Evolutionary conservation across 192 early-diverging fungal species (phyloP).

Genomic region (Allomyces arbusculus): DNA sequence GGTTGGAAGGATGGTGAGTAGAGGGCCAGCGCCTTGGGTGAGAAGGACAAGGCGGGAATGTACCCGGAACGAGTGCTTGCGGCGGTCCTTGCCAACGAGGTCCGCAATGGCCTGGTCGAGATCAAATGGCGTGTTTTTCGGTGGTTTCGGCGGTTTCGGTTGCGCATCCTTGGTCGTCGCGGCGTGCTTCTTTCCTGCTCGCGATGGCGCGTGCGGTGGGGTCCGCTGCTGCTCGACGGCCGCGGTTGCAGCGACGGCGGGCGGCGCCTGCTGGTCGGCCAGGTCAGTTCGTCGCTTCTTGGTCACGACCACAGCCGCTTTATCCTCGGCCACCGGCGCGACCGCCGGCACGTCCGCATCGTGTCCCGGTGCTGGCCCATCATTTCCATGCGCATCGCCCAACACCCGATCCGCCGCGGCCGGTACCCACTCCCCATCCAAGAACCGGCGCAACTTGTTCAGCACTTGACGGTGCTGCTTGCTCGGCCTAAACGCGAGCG

Average conservation of each 20-base stretch:
- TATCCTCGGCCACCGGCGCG: constrained; percentile 2
- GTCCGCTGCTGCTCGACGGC: not conserved
- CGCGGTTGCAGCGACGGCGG: constrained; percentile 5
- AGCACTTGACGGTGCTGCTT: constrained; percentile 48
- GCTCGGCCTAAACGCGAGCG: constrained; percentile 24
- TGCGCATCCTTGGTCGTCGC: not conserved
- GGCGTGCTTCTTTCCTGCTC: not conserved
- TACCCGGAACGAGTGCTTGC: no score
- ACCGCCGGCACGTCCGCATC: constrained; percentile 12
- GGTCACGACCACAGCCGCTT: constrained; percentile 1
- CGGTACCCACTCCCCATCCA: constrained; percentile 15
- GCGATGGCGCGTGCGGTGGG: no score
- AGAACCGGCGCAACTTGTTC: constrained; percentile 35
- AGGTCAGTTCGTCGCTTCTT: constrained; percentile 3
- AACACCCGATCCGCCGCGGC: constrained; percentile 3
- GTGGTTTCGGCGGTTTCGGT: not conserved
- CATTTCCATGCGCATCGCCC: constrained; percentile 8
- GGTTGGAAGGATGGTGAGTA: not conserved
- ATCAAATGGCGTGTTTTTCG: not conserved
- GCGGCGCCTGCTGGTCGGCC: constrained; percentile 9
- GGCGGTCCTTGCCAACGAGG: not conserved
- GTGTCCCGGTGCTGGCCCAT: constrained; percentile 5
- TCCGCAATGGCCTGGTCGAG: constrained; percentile 15
- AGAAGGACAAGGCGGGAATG: no score
- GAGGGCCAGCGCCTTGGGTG: no score